These are phyloP conservation scores for Nectriaceae sp. DNA, from an alignment of 2,329 filamentous ascomycete genomes.

Conservation along the genomic window DNA sequence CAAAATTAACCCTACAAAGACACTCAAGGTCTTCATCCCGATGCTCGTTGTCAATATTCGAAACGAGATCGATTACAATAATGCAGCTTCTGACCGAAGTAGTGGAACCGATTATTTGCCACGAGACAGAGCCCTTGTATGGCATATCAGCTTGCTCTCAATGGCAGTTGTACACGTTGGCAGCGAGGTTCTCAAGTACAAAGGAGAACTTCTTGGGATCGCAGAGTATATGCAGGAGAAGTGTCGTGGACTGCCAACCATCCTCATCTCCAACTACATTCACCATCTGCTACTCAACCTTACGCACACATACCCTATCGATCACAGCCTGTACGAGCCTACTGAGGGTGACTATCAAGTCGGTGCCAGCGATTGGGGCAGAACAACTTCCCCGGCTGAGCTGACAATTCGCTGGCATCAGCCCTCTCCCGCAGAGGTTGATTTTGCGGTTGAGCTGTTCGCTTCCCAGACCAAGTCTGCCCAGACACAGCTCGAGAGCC, in stretches of 20 bases:
- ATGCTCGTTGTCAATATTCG: slow-evolving; percentile 90
- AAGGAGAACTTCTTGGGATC: slow-evolving; percentile 85
- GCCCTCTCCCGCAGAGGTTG: slow-evolving; percentile 75
- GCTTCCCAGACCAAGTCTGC: slow-evolving; percentile 80
- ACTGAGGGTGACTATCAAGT: slow-evolving; percentile 70
- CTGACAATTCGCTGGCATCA: slow-evolving; percentile 91
- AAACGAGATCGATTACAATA: slow-evolving; percentile 95
- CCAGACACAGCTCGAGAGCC: slow-evolving; percentile 69
- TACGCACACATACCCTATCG: slow-evolving; percentile 90
- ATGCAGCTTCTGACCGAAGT: slow-evolving; percentile 90
- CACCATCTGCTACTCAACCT: slow-evolving; percentile 94
- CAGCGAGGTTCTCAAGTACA: slow-evolving; percentile 84
- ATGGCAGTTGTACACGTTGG: slow-evolving; percentile 99
- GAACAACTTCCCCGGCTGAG: slow-evolving; percentile 70
- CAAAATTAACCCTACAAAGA: slow-evolving; percentile 93
- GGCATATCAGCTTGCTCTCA: slow-evolving; percentile 95
- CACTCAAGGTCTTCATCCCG: slow-evolving; percentile 85
- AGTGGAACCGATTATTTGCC: slow-evolving; percentile 92
- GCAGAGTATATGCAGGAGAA: slow-evolving; percentile 95
- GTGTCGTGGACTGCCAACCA: slow-evolving; percentile 89
- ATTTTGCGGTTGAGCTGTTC: slow-evolving; percentile 88
- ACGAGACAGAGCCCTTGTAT: slow-evolving; percentile 87
- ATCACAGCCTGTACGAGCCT: slow-evolving; percentile 87
- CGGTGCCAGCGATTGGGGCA: slow-evolving; percentile 81
- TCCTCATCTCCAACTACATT: slow-evolving; percentile 96